Percentiles rank a stretch among this genome's conserved stretches.
Evolutionary conservation across 2,329 filamentous ascomycete species (phyloP).

Genomic region (Coniochaeta ligniaria): DNA sequence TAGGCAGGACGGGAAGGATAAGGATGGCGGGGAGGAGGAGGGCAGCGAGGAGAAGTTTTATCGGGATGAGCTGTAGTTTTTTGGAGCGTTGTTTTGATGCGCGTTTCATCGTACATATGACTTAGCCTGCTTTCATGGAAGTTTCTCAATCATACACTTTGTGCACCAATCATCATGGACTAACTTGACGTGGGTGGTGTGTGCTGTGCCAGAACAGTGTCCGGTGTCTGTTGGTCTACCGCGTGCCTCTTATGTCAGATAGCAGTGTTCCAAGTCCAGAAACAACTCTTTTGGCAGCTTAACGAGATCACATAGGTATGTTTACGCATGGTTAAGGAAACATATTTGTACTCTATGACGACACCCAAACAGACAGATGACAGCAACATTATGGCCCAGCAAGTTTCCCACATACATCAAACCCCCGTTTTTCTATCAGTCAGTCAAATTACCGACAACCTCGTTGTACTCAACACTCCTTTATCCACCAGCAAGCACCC

Average conservation of each 20-base stretch:
- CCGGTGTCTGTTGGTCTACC: no score
- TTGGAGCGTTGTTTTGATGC: constrained; percentile 8
- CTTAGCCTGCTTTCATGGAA: neutral
- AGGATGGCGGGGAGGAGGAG: constrained; percentile 16
- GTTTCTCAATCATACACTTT: neutral
- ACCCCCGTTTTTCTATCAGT: neutral
- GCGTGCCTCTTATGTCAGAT: no score
- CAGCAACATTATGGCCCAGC: neutral
- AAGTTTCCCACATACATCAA: neutral
- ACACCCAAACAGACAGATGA: neutral
- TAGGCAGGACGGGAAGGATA: constrained; percentile 5
- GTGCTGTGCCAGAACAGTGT: neutral
- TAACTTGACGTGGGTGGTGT: no score
- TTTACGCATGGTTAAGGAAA: neutral
- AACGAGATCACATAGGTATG: neutral
- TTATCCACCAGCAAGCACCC: neutral
- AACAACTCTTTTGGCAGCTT: neutral
- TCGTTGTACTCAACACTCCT: neutral
- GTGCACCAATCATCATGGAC: neutral
- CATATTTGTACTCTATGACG: neutral
- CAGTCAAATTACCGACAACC: neutral
- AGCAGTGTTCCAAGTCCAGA: no score
- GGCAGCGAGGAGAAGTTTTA: constrained; percentile 38
- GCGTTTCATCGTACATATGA: neutral
- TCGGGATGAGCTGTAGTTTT: constrained; percentile 40